Base-by-base conservation (phyloP, 2,329 filamentous ascomycete genomes). In the Teratosphaeria nubilosa region DNA sequence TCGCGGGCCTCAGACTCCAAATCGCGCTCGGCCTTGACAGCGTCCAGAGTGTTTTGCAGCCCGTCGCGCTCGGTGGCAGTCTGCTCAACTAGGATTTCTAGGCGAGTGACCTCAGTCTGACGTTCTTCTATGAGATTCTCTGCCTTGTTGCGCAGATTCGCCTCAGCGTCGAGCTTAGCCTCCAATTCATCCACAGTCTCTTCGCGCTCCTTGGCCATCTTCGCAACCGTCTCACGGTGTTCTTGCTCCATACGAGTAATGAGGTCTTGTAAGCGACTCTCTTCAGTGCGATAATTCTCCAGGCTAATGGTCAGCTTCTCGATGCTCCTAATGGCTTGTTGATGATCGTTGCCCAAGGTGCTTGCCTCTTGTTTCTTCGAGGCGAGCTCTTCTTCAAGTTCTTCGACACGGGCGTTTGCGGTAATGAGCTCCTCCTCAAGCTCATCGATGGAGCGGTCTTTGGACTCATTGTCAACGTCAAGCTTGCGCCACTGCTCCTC, bases 201-300 rank as follows among this genome's bases (percentile, higher is more conserved):
- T 6, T 70, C 69, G 58, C 76, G 72, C 48, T 74, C 72, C 20
- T 68, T 59, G 56, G 76, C 71, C 67, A 78, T 72, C 51, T 72
- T 67, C 2, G 61, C 65, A 14, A 78, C 68, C 20, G 65, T 65
- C 1, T 65, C 64, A 4, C 64, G 60, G 57, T 77, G 73, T 31
- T 75, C 70, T 13, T 70, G 60, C 61, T 78, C 75, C 60, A 77
- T 73, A 3, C 64, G 64, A 1, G 65, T 69, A 45, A 77, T 72
- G 7, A 76, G 69, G 20, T 63, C 59, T 4, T 72, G 70, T 37
- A 76, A 65, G 14, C 68, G 66, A 24, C 69, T 63, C 54, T 77
- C 70, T 32, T 78, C 74, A 10, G 62, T 59, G 31, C 70, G 71
- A 60, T 76, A 78, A 13, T 66, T 66, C 14, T 75, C 68, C 34